These are phyloP conservation scores for Pseudognaphalium luteoalbum DNA, from an alignment of 129 eudicot species.

Conservation along the genomic window DNA sequence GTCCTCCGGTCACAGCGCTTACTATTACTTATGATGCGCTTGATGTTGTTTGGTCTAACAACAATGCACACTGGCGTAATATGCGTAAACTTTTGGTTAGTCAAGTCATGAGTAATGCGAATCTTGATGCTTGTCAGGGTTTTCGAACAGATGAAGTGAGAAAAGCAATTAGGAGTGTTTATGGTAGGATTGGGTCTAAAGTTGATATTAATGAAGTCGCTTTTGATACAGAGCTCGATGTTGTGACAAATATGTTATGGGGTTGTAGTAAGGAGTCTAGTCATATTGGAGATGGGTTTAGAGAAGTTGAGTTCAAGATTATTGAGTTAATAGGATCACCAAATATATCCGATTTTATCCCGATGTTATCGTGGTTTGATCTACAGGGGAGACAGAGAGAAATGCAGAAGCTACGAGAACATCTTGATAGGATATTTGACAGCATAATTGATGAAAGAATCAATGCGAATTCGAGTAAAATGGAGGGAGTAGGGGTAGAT, in stretches of 20 bases:
- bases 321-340: slow-evolving; percentile 31
- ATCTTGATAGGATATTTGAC: neutral
- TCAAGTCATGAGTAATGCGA: slow-evolving; percentile 34
- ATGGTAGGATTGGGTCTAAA: neutral
- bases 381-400: slow-evolving; percentile 22
- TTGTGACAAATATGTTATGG: slow-evolving; percentile 45
- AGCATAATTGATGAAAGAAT: neutral
- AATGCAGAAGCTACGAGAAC: neutral
- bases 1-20: neutral
- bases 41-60: slow-evolving; percentile 20
- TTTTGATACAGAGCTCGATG: slow-evolving; percentile 30
- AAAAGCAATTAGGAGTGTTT: neutral
- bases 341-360: slow-evolving; percentile 44
- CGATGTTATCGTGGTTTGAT: slow-evolving; percentile 34
- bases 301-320: slow-evolving; percentile 36
- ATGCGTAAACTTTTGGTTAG: slow-evolving; percentile 23
- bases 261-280: slow-evolving; percentile 25
- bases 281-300: slow-evolving; percentile 11
- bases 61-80: slow-evolving; percentile 23
- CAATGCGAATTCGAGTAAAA: too few species aligned
- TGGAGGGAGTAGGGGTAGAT: neutral
- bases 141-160: slow-evolving; percentile 27
- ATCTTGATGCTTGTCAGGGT: slow-evolving; percentile 6
- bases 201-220: slow-evolving; percentile 17
- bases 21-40: neutral